Evolutionary conservation across 805 yeast species (phyloP).

Genomic region (Candida gorgasii): DNA sequence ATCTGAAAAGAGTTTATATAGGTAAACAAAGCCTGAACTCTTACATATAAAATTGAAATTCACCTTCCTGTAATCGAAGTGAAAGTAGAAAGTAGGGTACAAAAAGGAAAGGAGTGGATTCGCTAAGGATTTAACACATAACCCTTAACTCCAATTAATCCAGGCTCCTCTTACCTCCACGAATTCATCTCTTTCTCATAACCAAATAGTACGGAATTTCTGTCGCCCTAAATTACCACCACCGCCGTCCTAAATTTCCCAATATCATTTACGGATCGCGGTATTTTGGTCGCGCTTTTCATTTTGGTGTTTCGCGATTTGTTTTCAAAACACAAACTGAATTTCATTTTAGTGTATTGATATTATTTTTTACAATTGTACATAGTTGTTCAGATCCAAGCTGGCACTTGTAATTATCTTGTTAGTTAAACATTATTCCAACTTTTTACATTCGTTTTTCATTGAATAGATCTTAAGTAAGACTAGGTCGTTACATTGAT

Average conservation of each 20-base stretch:
- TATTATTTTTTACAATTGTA: background rate
- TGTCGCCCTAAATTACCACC: background rate
- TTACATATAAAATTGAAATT: no score
- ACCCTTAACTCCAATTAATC: no score
- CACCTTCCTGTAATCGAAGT: no score
- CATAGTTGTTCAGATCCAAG: background rate
- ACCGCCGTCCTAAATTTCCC: background rate
- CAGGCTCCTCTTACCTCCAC: no score
- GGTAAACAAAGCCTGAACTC: no score
- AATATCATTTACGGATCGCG: background rate
- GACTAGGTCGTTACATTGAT: background rate
- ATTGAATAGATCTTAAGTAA: background rate
- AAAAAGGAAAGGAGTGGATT: no score
- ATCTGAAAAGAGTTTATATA: no score
- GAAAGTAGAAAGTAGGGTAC: no score
- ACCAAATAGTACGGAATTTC: background rate
- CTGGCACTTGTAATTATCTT: background rate
- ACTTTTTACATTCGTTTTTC: conserved; percentile 8
- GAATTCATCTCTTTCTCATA: background rate
- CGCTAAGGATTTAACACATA: no score
- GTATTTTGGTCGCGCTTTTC: conserved; percentile 5
- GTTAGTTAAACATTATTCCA: background rate
- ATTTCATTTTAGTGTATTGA: conserved; percentile 5
- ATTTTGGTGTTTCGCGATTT: conserved; percentile 14
- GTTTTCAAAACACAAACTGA: conserved; percentile 10